Evolutionary conservation across 75 land plant species (phyloP).

Genomic region (Cupressus sempervirens): DNA sequence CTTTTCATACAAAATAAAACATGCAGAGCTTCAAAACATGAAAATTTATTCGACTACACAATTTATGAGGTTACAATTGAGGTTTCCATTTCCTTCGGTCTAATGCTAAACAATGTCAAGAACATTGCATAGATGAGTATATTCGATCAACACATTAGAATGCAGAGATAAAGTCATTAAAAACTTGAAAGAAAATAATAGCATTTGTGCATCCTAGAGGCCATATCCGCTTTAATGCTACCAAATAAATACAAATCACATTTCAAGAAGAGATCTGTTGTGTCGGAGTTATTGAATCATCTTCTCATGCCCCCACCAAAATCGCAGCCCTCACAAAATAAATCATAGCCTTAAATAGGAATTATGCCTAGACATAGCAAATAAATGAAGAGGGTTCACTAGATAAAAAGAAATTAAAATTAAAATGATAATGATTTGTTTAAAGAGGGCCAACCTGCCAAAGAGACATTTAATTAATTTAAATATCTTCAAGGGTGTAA

Average conservation of each 20-base stretch:
- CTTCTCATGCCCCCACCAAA: too few relatives aligned
- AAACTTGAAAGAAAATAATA: background rate
- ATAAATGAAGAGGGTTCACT: too few relatives aligned
- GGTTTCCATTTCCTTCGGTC: background rate
- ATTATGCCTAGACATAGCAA: too few relatives aligned
- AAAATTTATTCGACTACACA: background rate
- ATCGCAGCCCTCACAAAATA: too few relatives aligned
- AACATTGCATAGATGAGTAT: background rate
- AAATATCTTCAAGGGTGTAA: too few relatives aligned
- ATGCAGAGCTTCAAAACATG: background rate
- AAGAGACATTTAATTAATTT: too few relatives aligned
- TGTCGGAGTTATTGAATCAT: too few relatives aligned
- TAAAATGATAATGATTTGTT: too few relatives aligned
- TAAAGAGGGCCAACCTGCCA: too few relatives aligned
- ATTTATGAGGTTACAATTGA: background rate
- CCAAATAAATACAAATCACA: too few relatives aligned
- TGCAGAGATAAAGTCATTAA: background rate
- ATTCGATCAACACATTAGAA: background rate
- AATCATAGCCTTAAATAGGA: too few relatives aligned
- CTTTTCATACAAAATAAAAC: background rate
- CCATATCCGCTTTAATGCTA: background rate
- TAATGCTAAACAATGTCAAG: background rate
- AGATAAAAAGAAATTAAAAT: too few relatives aligned
- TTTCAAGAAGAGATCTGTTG: background rate
- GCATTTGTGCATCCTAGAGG: background rate